These are phyloP conservation scores for Corymbia citriodora DNA, from an alignment of 441 rosid species.

Conservation along the genomic window DNA sequence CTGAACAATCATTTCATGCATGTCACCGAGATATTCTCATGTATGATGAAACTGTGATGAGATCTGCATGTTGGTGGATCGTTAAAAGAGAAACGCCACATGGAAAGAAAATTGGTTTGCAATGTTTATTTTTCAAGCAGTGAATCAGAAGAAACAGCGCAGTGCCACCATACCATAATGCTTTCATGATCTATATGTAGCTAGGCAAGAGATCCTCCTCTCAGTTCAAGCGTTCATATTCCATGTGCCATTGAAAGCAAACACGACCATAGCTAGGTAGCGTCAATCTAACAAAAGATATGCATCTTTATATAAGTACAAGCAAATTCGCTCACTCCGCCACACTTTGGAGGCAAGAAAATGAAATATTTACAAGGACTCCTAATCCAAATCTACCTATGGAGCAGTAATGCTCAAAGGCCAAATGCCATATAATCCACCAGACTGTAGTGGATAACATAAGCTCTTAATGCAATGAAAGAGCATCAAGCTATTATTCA, in stretches of 20 bases:
- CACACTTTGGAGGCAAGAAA: background rate
- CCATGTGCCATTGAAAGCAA: background rate
- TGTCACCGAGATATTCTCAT: background rate
- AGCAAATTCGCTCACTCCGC: background rate
- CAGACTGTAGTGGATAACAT: background rate
- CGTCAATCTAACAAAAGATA: background rate
- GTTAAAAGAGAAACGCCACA: background rate
- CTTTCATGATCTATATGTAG: background rate
- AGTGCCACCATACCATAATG: background rate
- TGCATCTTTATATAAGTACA: background rate
- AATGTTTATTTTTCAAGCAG: background rate
- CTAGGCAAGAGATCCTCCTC: background rate
- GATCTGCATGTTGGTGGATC: background rate
- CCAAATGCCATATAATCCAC: background rate
- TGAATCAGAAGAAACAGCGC: background rate
- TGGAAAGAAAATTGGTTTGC: background rate
- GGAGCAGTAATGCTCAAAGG: background rate
- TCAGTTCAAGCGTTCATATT: background rate
- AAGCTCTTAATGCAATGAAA: background rate
- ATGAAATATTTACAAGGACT: background rate
- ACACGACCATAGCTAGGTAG: background rate
- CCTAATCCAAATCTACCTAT: background rate
- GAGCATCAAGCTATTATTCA: background rate
- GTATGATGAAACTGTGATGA: background rate
- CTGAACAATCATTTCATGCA: background rate